Base-by-base conservation (phyloP, 441 rosid species). In the Hura crepitans region DNA sequence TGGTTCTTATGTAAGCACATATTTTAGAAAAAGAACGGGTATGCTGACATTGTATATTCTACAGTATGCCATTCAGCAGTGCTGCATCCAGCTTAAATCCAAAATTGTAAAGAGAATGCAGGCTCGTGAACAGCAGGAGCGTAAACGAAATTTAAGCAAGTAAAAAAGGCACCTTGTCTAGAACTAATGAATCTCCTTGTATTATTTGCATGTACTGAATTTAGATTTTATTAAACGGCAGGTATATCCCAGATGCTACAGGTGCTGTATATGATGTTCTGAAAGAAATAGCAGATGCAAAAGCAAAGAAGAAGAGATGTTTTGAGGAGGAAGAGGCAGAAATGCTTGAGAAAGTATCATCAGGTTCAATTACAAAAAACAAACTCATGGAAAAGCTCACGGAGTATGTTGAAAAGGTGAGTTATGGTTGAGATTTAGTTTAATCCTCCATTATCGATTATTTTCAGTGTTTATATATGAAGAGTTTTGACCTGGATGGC, bases 51-150 rank as follows among this genome's bases (percentile, higher is more conserved):
- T 75, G n/a, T 61, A 27, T 2, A 53, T 69, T 75, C 28, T 81
- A 30, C 86, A 95, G 99, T 85, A 85, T 74, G 97, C 97, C 59
- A 81, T 92, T 72, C 91, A 92, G 81, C 97, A 95, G 76, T 95
- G 99, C 81, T 95, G 99, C 86, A 82, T 81, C 85, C 99, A 95
- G 82, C 89, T 95, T 57, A 95, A 92, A 81, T 82, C 87, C 64
- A 95, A 95, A 83, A 92, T 95, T 74, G 77, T 89, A 60, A 89
- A 84, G 85, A 92, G 81, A 79, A 72, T 87, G 74, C 99, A 89
- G 75, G 97, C 95, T 1, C 96, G 97, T 56, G 99, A 95, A 74
- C 99, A 92, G 69, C 97, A 92, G 83, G 97, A 90, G 83, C 82
- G 97, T 28, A 95, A 92, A 74, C 81, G 97, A 70, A 95, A 92